These are phyloP conservation scores for Akebia trifoliata DNA, from an alignment of 164 flowering plant species.

Conservation along the genomic window DNA sequence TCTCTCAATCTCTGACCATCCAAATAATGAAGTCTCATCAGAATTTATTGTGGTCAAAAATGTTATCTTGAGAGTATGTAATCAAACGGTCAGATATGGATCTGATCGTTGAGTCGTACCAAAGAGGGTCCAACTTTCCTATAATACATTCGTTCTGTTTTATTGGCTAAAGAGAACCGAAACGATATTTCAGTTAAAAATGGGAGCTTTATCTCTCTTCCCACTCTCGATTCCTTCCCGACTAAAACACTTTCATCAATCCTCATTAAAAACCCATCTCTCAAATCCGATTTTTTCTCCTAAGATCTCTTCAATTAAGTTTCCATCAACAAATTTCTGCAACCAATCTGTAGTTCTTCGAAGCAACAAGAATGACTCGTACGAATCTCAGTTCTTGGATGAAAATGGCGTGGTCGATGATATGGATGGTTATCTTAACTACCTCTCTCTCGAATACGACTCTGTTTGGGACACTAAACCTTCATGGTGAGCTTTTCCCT, in stretches of 20 bases:
- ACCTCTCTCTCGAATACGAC: constrained; percentile 88
- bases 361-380: constrained; percentile 18
- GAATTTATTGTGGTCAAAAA: too few species aligned
- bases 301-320: constrained; percentile 9
- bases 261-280: constrained; percentile 22
- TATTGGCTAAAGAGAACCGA: neutral
- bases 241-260: neutral
- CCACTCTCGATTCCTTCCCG: constrained; percentile 19
- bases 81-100: neutral
- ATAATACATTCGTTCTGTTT: neutral
- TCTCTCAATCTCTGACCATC: too few species aligned
- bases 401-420: constrained; percentile 70
- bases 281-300: constrained; percentile 18
- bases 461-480: constrained; percentile 99
- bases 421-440: constrained; percentile 82
- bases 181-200: constrained; percentile 14
- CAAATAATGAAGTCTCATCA: too few species aligned
- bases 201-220: constrained; percentile 27
- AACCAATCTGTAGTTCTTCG: constrained; percentile 14
- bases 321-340: constrained; percentile 5
- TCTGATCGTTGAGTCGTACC: neutral
- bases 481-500: constrained; percentile 45
- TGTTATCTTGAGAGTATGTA: too few species aligned
- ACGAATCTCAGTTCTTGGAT: constrained; percentile 45
- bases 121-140: neutral